Conservation (phyloP, 768 basidiomycete species). For the Termitomyces sp. region DNA sequence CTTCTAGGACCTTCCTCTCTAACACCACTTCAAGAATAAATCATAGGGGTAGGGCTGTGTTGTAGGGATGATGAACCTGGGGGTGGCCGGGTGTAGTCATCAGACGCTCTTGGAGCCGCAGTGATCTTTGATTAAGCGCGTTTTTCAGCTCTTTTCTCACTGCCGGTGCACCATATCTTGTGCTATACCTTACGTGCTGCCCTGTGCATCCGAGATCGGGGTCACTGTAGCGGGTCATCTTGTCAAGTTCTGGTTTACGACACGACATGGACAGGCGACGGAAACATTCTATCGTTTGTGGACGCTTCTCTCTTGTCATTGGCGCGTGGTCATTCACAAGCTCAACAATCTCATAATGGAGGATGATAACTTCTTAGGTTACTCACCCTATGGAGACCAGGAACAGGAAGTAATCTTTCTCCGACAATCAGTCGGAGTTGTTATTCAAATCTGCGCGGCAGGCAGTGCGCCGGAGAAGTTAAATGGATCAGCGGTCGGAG, state of each 20-base stretch:
- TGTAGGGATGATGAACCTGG: neutral
- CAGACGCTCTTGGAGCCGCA: conserved; percentile 5
- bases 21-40: neutral
- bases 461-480: neutral
- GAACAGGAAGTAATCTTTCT: conserved; percentile 1
- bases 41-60: neutral
- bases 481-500: neutral
- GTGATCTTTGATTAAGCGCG: neutral
- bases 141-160: neutral
- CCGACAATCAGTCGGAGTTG: neutral
- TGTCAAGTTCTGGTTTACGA: neutral
- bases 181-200: neutral
- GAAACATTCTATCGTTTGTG: neutral
- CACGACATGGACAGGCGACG: neutral
- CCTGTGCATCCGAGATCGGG: neutral
- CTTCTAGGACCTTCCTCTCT: neutral
- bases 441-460: neutral
- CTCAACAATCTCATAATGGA: neutral
- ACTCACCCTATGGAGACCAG: neutral
- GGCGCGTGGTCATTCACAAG: neutral
- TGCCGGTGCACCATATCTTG: neutral
- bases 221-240: neutral
- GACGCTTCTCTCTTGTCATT: neutral
- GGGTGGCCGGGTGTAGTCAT: neutral
- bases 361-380: neutral